Evolutionary conservation across 2,329 filamentous ascomycete species (phyloP), one percentile per base, ranked within the genome.

Genomic region (Fusarium sp.): DNA sequence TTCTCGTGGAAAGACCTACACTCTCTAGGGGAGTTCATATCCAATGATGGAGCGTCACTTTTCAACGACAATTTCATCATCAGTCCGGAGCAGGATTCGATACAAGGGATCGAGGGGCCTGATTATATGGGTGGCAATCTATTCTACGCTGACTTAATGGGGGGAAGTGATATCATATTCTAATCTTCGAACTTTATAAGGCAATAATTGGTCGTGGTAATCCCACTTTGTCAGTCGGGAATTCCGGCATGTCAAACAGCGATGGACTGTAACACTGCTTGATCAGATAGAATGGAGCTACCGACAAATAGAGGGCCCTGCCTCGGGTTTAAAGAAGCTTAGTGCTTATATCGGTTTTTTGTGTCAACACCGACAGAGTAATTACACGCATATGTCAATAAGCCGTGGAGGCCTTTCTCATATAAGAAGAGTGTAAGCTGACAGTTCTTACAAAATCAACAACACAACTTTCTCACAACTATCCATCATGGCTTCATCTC

Each of bases 1-100:
- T 89, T 90, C 76, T 89, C 86, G 1, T 90, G 88, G 88, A 80
- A 88, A 2, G 86, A 89, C 71, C 78, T 90, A 7, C 85, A 86
- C 60, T 87, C 87, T 3, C 83, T 89, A 4, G 86, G 86, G 0
- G 86, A 89, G 65, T 88, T 86, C 62, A 80, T 80, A 45, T 75
- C 72, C 13, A 73, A 70, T 44, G 71, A 76, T 31, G 69, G 70
- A 23, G 51, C 73, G 1, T 54, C 54, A 2, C 54, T 67, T 19
- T 67, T 67, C n/a, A 67, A 62, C 39, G 61, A 65, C 12, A 60
- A 51, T 25, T 69, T 69, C 2, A 65, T 65, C 13, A 64, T 60
- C 9, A 62, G 62, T 2, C 62, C 64, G 6, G 64, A 67, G 34
- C 62, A 65, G 21, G 62, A 65, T n/a, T 67, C 62, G 6, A 42